Evolutionary conservation across 495 filamentous ascomycete genomes (phyloP).

Genomic region (Filosporella fistucella): DNA sequence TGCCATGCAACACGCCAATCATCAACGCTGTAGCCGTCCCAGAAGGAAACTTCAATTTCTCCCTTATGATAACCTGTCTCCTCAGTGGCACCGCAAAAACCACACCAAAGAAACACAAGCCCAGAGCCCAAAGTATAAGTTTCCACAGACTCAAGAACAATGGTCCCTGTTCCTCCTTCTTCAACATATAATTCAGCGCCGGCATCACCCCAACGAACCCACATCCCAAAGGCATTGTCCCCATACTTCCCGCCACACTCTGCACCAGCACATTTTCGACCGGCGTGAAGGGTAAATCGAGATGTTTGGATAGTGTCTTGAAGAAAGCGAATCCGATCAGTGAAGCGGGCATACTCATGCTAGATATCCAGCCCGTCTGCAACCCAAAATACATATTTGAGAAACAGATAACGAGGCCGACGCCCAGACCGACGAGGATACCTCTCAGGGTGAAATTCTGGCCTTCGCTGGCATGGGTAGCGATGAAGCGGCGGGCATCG

Average conservation of each 20-base stretch:
- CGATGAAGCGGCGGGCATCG: slow-evolving; percentile 32
- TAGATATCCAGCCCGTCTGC: slow-evolving; percentile 84
- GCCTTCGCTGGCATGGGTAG: slow-evolving; percentile 28
- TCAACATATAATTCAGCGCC: slow-evolving; percentile 82
- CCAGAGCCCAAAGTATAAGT: slow-evolving; percentile 82
- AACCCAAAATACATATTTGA: slow-evolving; percentile 98
- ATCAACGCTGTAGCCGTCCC: slow-evolving; percentile 94
- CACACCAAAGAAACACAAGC: slow-evolving; percentile 91
- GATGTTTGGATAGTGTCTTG: slow-evolving; percentile 64
- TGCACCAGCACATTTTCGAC: slow-evolving; percentile 98
- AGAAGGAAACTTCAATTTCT: slow-evolving; percentile 89
- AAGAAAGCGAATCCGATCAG: slow-evolving; percentile 97
- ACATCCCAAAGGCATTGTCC: slow-evolving; percentile 94
- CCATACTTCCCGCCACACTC: slow-evolving; percentile 90
- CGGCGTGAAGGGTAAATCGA: slow-evolving; percentile 78
- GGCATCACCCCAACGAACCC: slow-evolving; percentile 93
- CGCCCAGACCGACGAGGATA: slow-evolving; percentile 71
- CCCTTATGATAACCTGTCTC: slow-evolving; percentile 84
- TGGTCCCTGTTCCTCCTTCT: slow-evolving; percentile 70
- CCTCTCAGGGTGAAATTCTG: slow-evolving; percentile 81
- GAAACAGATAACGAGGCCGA: slow-evolving; percentile 88
- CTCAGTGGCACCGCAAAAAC: slow-evolving; percentile 88
- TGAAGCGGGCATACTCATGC: slow-evolving; percentile 78
- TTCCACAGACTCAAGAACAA: slow-evolving; percentile 67
- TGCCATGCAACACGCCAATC: slow-evolving; percentile 81